Evolutionary conservation across 2,329 filamentous ascomycete genomes (phyloP).

Genomic region (Didymella sp.): DNA sequence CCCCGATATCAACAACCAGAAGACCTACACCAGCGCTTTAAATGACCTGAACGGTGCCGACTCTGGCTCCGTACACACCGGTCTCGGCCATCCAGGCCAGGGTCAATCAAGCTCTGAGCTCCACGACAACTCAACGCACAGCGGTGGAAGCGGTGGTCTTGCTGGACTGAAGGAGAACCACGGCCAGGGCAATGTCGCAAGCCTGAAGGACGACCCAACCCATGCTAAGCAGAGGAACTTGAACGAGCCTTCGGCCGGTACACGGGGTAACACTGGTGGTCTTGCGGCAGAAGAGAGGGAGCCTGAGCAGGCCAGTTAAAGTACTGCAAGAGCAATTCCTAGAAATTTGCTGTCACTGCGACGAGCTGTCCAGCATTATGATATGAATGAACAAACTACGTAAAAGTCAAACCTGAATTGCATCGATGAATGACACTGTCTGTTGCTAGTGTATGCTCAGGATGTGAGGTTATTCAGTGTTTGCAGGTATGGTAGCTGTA

Average conservation of each 20-base stretch:
- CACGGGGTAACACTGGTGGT: conserved; percentile 42
- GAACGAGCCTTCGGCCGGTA: conserved; percentile 46
- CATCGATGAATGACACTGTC: too few species aligned
- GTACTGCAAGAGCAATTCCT: not conserved
- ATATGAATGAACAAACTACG: not conserved
- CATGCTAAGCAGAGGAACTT: conserved; percentile 49
- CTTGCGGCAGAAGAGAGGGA: conserved; percentile 46
- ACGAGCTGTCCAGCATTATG: not conserved
- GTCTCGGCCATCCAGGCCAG: conserved; percentile 59
- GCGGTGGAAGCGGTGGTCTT: conserved; percentile 52
- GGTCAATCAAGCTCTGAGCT: conserved; percentile 59
- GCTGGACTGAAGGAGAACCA: conserved; percentile 50
- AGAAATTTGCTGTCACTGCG: not conserved
- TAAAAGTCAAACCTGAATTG: not conserved
- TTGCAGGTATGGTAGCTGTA: not conserved
- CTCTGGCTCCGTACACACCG: conserved; percentile 61
- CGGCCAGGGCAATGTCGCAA: conserved; percentile 20
- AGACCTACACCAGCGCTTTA: conserved; percentile 51
- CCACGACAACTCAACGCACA: conserved; percentile 52
- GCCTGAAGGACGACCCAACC: conserved; percentile 44
- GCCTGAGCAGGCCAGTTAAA: conserved; percentile 21
- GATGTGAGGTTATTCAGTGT: not conserved
- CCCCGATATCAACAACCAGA: conserved; percentile 53
- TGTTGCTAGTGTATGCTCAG: not conserved
- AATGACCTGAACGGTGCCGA: conserved; percentile 60